These are phyloP conservation scores for Globisporangium yorkense DNA, from an alignment of 352 stramenopile species.

Conservation along the genomic window DNA sequence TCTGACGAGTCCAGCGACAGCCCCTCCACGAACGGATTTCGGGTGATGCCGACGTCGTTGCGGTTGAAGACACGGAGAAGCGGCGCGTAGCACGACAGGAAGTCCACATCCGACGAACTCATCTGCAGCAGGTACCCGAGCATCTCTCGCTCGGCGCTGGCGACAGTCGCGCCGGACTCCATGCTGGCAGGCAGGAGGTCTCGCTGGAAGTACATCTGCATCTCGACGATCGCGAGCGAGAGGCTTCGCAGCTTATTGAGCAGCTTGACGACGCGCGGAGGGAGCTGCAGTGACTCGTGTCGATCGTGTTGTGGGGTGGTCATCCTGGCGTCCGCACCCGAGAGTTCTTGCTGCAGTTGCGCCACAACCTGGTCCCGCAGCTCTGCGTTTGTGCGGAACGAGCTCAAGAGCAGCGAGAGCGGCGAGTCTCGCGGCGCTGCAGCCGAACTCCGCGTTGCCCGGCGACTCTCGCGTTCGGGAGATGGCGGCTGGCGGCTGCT, in stretches of 20 bases:
- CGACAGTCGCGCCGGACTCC: slow-evolving; percentile 4
- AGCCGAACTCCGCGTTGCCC: background rate
- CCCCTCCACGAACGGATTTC: slow-evolving; percentile 63
- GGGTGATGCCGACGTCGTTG: slow-evolving; percentile 33
- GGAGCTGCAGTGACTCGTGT: slow-evolving; percentile 20
- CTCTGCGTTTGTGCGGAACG: slow-evolving; percentile 41
- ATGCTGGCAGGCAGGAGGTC: slow-evolving; percentile 13
- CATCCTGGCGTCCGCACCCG: slow-evolving; percentile 1
- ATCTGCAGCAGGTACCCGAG: slow-evolving; percentile 41
- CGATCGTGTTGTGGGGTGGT: slow-evolving; percentile 17
- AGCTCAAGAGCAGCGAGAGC: slow-evolving; percentile 32
- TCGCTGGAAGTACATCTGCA: slow-evolving; percentile 45
- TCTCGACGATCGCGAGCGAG: slow-evolving; percentile 59
- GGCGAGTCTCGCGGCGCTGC: slow-evolving; percentile 5
- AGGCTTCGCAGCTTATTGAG: slow-evolving; percentile 57
- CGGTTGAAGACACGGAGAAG: slow-evolving; percentile 38
- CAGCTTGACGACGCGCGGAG: slow-evolving; percentile 32
- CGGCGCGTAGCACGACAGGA: slow-evolving; percentile 24
- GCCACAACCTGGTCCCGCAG: slow-evolving; percentile 37
- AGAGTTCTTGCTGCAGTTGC: slow-evolving; percentile 37
- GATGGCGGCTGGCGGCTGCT: slow-evolving; percentile 31
- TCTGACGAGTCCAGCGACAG: slow-evolving; percentile 63
- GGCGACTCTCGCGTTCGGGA: background rate
- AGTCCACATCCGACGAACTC: slow-evolving; percentile 41
- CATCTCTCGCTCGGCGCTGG: slow-evolving; percentile 38